Base-by-base conservation (phyloP, 306 rosid species). In the Macrotyloma uniflorum region DNA sequence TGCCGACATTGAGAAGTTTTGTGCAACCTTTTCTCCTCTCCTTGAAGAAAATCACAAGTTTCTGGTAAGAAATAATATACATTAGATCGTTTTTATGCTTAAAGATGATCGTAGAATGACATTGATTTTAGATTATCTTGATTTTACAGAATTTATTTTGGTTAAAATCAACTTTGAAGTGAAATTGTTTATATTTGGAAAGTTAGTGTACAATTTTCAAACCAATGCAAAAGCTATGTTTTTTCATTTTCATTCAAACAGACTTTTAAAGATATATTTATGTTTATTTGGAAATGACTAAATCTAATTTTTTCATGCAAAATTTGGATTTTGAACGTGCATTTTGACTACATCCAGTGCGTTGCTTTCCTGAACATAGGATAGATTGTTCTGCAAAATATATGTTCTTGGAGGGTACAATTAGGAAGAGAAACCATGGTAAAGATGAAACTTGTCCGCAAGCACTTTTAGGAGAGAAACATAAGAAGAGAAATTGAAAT, bases 21-120 rank as follows among this genome's bases (percentile, higher is more conserved):
- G 98, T 67, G 72, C 89, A 7, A 54, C 24, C 23, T 93, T 96
- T 81, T 77, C 91, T 46, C 96, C 99, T 68, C 71, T 88, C 58
- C 96, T 96, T 33, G 80, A 85, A 84, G 93, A 96, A 89, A 96
- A 88, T 86, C 99, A 96, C 91, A 93, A 91, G 76, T 96, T 96
- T 77, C 87, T 96, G 98, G 99, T 96, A 82, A 87, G 40, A 16
- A 30, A 38, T 61, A 28, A 59, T 77, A 72, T 72, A 10, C 26
- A 63, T 76, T 51, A 45, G 58, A 58, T 54, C 10, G 2, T 40
- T 61, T 28, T 10, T 28, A 82, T 32, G 43, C 72, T 72, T 54
- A 40, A 55, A 49, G 12, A 68, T 67, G 15, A 54, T 76, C 26
- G 36, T 57, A 12, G 4, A 16, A 43, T 24, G 32, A 28, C 11